Conservation (phyloP, 2,329 filamentous ascomycete genomes). For the Xylaria sp. region DNA sequence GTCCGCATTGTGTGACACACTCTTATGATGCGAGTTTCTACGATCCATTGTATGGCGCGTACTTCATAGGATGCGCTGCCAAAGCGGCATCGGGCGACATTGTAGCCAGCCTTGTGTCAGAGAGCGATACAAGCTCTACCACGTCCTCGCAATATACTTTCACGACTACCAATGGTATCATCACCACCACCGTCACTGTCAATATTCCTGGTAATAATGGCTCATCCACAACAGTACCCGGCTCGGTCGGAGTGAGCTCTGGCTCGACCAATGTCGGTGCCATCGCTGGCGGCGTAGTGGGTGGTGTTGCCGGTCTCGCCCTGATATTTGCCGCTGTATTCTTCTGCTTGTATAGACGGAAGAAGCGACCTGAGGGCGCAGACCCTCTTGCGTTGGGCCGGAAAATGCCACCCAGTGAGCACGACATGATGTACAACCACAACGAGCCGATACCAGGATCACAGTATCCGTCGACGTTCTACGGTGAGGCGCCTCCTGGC, state of each 20-base stretch:
- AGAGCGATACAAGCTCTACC: conserved; percentile 10
- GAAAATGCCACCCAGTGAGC: conserved; percentile 38
- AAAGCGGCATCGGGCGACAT: conserved; percentile 43
- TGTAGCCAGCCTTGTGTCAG: conserved; percentile 37
- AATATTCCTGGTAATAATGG: conserved; percentile 25
- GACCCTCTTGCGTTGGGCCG: conserved; percentile 30
- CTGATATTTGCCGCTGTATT: conserved; percentile 43
- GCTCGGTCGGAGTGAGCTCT: conserved; percentile 19
- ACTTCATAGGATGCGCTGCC: conserved; percentile 46
- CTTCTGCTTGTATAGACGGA: conserved; percentile 43
- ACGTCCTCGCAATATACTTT: conserved; percentile 23
- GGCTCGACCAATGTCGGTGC: conserved; percentile 42
- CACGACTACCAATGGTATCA: conserved; percentile 29
- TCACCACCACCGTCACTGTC: conserved; percentile 42
- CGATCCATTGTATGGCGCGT: conserved; percentile 44
- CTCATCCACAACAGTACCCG: conserved; percentile 34
- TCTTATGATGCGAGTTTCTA: conserved; percentile 45
- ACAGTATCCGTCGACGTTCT: conserved; percentile 47
- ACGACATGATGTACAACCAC: conserved; percentile 38
- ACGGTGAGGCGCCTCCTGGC: conserved; percentile 46
- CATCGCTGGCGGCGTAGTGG: conserved; percentile 47
- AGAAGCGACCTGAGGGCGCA: conserved; percentile 31
- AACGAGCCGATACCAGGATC: conserved; percentile 44
- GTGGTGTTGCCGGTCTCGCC: conserved; percentile 44
- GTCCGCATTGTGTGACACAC: conserved; percentile 47